Evolutionary conservation across 805 yeast species (phyloP), one percentile per base, ranked within the genome.

Genomic region (Phaffomyces opuntiae): DNA sequence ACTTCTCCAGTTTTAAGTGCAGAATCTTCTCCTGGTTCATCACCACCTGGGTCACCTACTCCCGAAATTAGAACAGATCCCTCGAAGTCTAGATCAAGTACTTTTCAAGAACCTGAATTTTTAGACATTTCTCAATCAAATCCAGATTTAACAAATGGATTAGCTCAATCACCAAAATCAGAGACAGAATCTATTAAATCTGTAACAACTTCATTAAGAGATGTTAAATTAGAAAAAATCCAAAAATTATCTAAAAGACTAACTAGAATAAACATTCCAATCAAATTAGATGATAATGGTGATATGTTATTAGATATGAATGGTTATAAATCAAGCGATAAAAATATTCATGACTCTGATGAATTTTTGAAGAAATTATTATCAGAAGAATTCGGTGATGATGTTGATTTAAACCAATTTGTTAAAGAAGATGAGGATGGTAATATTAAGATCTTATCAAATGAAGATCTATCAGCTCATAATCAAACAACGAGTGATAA

Each of bases 261-360:
- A 36, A 79, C 77, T 16, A 73, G 77, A 52, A 78, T 79, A 53
- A 87, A 89, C 59, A 89, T 93, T 31, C 96, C 97, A 1, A 82
- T 95, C 27, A 87, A 81, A 53, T 76, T 90, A 34, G 95, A 87
- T 51, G 82, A 83, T 50, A 86, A 87, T 56, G 99, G 99, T 12
- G 96, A 89, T 59, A 73, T 93, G 54, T 77, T 89, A 37, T 68
- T 93, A 39, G 99, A 93, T 66, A 87, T 91, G 82, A 95, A 89
- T 55, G 99, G 99, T 16, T 93, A 93, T 66, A 91, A 90, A 65
- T 84, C 95, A 32, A 88, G 83, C 55, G 84, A 81, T 43, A 80
- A 81, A 53, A 87, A 83, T 61, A 78, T 85, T 36, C 81, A 81
- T 42, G 81, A 79, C 53, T 78, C 95, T 0, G 96, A 89, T 60